phyloP scores from a whole-genome alignment of 257 asterid genomes.

The Henckelia pumila region DNA sequence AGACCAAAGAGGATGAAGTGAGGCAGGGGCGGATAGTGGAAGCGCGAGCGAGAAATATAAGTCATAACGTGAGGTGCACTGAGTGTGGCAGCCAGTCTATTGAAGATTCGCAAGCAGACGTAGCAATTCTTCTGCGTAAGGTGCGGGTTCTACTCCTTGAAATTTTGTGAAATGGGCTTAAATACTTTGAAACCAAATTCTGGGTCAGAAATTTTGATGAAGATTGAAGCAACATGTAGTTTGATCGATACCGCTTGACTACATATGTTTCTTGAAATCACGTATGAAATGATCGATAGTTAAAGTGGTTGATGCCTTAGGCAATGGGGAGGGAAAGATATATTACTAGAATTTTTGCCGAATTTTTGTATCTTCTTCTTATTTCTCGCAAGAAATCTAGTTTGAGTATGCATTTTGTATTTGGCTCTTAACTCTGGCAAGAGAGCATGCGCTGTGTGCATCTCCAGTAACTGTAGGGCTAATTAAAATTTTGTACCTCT shows the following conservation, averaged over 20 bases:
- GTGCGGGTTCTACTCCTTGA: constrained; percentile 30
- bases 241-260: too few relatives aligned
- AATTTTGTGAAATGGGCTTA: constrained; percentile 4
- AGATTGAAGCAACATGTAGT: too few relatives aligned
- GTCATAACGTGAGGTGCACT: constrained; percentile 94
- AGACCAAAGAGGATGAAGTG: constrained; percentile 47
- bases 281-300: not conserved
- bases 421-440: not conserved
- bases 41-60: constrained; percentile 86
- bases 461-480: not conserved
- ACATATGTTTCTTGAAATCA: not conserved
- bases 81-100: constrained; percentile 97
- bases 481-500: not conserved
- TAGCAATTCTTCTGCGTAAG: constrained; percentile 88
- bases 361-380: not conserved
- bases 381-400: not conserved
- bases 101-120: constrained; percentile 94
- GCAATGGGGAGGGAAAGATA: constrained; percentile 16
- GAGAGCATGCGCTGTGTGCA: not conserved
- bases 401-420: not conserved
- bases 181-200: not conserved
- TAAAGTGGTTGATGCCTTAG: constrained; percentile 15
- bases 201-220: not conserved
- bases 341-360: constrained; percentile 11
- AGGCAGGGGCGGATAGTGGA: constrained; percentile 64